These are phyloP conservation scores for Kodamaea jinghongensis DNA, from an alignment of 805 yeast genomes.

Conservation along the genomic window DNA sequence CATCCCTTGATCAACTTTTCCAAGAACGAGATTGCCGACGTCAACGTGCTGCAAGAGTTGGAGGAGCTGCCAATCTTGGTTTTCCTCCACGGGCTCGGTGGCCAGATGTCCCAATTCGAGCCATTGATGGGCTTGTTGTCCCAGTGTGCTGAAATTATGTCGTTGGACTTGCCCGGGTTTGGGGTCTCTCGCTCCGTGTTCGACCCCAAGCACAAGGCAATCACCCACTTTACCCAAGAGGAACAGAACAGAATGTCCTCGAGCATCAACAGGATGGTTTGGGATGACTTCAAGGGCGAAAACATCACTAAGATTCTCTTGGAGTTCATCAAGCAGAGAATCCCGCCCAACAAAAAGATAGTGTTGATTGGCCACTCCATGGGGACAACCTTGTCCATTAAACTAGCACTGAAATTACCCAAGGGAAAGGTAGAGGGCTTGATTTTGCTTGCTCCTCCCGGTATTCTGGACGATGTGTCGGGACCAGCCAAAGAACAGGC, in stretches of 20 bases:
- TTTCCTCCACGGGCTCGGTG: slow-evolving; percentile 87
- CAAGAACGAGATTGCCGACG: slow-evolving; percentile 26
- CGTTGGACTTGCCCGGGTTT: slow-evolving; percentile 86
- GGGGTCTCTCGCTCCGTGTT: slow-evolving; percentile 49
- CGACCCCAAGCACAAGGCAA: slow-evolving; percentile 12
- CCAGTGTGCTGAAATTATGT: slow-evolving; percentile 59
- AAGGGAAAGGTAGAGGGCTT: slow-evolving; percentile 43
- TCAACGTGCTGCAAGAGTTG: slow-evolving; percentile 33
- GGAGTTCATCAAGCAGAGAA: slow-evolving; percentile 35
- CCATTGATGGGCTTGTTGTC: slow-evolving; percentile 62
- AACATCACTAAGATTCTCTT: slow-evolving; percentile 39
- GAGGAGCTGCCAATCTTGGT: slow-evolving; percentile 57
- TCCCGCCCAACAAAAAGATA: slow-evolving; percentile 40
- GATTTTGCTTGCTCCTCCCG: slow-evolving; percentile 51
- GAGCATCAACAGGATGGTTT: slow-evolving; percentile 28
- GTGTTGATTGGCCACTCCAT: slow-evolving; percentile 69
- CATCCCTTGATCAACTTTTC: slow-evolving; percentile 42
- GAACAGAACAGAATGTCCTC: slow-evolving; percentile 32
- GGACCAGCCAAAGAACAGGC: slow-evolving; percentile 3
- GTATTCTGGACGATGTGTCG: slow-evolving; percentile 24
- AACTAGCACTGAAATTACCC: slow-evolving; percentile 40
- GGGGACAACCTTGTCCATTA: slow-evolving; percentile 60
- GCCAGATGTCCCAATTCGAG: slow-evolving; percentile 83
- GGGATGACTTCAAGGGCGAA: slow-evolving; percentile 43
- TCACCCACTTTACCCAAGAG: slow-evolving; percentile 23